These are phyloP conservation scores for Mortierella sp. DNA, from an alignment of 371 early-diverging fungal species.

Conservation along the genomic window DNA sequence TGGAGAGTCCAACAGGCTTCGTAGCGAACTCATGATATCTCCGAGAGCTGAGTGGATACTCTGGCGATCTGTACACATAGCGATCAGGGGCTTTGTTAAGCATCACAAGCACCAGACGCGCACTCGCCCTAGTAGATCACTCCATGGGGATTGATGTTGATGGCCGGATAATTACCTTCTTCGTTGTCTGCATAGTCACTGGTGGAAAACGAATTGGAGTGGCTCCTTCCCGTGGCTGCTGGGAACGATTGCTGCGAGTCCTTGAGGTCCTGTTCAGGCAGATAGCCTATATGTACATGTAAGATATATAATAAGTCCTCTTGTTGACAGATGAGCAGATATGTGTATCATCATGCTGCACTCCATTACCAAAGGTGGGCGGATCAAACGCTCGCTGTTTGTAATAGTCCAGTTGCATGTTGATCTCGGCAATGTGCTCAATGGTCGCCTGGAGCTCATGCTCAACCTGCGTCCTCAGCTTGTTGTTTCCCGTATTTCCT, in stretches of 20 bases:
- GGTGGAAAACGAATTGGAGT: conserved; percentile 52
- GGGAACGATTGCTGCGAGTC: conserved; percentile 36
- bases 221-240: conserved; percentile 33
- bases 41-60: conserved; percentile 44
- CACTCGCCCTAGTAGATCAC: too few relatives aligned
- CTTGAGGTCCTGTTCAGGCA: conserved; percentile 38
- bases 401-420: conserved; percentile 42
- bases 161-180: conserved; percentile 26
- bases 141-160: not conserved
- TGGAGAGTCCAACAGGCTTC: conserved; percentile 37
- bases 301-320: too few relatives aligned
- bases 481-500: conserved; percentile 39
- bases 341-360: not conserved
- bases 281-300: conserved; percentile 13
- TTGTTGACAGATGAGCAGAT: too few relatives aligned
- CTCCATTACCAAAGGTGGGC: conserved; percentile 43
- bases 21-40: conserved; percentile 35
- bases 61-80: conserved; percentile 32
- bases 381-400: conserved; percentile 51
- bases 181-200: conserved; percentile 54
- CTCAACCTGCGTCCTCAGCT: conserved; percentile 45
- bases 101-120: not conserved
- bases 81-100: not conserved
- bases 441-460: conserved; percentile 38
- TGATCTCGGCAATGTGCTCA: conserved; percentile 38